Evolutionary conservation across 1,139 yeast species (phyloP), one percentile per base, ranked within the genome.

Genomic region (Debaryomyces sp.): DNA sequence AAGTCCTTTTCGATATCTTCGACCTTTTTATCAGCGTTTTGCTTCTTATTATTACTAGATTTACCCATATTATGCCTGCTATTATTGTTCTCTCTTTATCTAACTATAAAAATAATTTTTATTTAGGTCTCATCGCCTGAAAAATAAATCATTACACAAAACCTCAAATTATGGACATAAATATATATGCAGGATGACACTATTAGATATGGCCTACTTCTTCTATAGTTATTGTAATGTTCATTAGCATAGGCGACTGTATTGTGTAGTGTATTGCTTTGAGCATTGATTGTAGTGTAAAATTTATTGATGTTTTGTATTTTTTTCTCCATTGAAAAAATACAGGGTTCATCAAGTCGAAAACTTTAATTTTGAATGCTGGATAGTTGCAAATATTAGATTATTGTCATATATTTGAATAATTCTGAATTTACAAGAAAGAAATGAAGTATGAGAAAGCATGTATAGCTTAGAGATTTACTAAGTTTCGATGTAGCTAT

Each of bases 1-100:
- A 72, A 67, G 44, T 68, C 75, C 39, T 64, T 64, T 48, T 65
- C 68, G 48, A 64, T 60, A 22, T 62, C 66, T 43, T 63, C 66
- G 22, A 60, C 62, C 29, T 61, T 53, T 48, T 54, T 60, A 30
- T 61, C 66, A 42, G 51, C 53, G 13, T 23, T 41, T 32, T 47
- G 54, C 37, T 46, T 48, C 46, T 38, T 50, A 41, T 49, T 50
- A 46, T 49, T 50, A 46, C 39, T 48, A 45, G 41, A 48, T 39
- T 47, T 46, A 38, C 43, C 43, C 43, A 41, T 41, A 35, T 24
- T 42, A 42, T 42, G 33, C 45, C 45, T 34, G 21, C 39, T 32
- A 17, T 32, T 18, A 13, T 13, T 24, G n/a, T 18, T 23, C 41
- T 7, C 13, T 22, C 13, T 10, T 23, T 10, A 18, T 37, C 17